Base-by-base conservation (phyloP, 495 filamentous ascomycete genomes). In the Aspergillus incahuasiensis region DNA sequence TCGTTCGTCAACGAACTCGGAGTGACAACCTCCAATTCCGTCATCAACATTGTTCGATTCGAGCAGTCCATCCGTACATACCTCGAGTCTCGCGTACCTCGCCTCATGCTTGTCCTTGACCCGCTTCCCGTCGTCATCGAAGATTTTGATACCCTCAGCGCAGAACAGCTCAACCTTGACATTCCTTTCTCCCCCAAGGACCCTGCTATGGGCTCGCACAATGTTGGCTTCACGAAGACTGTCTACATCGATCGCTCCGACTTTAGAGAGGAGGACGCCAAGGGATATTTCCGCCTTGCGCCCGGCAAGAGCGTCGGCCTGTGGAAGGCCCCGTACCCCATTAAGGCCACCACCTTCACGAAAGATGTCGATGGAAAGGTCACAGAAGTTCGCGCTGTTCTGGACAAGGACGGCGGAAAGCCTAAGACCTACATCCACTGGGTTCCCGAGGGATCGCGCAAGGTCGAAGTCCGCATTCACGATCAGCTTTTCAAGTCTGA, bases 181-280 rank as follows among this genome's bases (percentile, higher is more conserved):
- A 59, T 63, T 22, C 88, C 90, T 0, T 92, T 92, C 66, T 85
- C 86, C 16, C 54, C 54, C 13, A 66, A 66, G 40, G 40, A 61
- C 30, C 60, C 63, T 12, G 54, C 48, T 11, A 57, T 56, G 54
- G 62, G 62, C 66, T 69, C 45, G 59, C 69, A 63, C 75, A 79
- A n/a, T 13, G 74, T 58, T 73, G 15, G 20, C 24, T 30, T 95
- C 57, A 88, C 88, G 30, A 86, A 95, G 67, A 91, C 89, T n/a
- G 80, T 97, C 15, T 96, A 94, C 74, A 97, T 98, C 47, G 94
- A 98, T 65, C 86, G 90, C 44, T 85, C 80, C 34, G 94, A 98
- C 68, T 98, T 97, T 78, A 82, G 94, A 32, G 88, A 95, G 65
- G 80, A 86, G 16, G 90, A 92, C 68, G 83, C 80, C 62, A 82